A percentile compares a stretch with the other conserved stretches of the same genome.
Conservation (phyloP, 2,329 filamentous ascomycete species). For the Trichophaea hybrida region DNA sequence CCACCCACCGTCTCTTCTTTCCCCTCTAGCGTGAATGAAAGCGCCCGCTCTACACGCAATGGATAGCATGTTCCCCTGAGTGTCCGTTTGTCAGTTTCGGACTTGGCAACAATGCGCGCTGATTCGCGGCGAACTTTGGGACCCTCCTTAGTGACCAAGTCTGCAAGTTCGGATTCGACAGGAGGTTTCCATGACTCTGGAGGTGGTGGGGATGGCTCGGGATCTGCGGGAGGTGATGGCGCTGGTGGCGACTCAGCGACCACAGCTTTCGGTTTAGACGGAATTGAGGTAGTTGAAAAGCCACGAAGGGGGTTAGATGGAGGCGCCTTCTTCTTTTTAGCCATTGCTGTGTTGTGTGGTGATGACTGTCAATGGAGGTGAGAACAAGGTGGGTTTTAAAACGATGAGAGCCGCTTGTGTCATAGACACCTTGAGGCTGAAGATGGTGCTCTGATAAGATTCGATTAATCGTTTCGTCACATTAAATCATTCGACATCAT, state of each 20-base stretch:
- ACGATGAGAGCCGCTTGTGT: not conserved
- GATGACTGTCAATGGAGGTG: not conserved
- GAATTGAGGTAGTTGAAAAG: conserved; percentile 84
- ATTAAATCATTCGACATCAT: not conserved
- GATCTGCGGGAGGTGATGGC: conserved; percentile 37
- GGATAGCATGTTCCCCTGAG: conserved; percentile 15
- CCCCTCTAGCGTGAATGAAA: conserved; percentile 6
- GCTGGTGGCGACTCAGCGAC: not conserved
- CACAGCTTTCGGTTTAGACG: conserved; percentile 53
- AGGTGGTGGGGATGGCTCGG: not conserved
- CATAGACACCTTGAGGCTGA: not conserved
- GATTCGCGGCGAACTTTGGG: conserved; percentile 67
- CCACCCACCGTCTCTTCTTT: conserved; percentile 15
- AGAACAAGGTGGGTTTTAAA: not conserved
- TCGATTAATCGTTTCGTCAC: not conserved
- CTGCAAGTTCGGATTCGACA: conserved; percentile 78
- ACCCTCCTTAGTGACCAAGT: conserved; percentile 71
- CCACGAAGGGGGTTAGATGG: conserved; percentile 75
- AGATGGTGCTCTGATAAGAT: not conserved
- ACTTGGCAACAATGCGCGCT: conserved; percentile 56
- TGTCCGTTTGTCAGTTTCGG: conserved; percentile 54
- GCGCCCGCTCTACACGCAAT: conserved; percentile 36
- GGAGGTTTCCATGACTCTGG: not conserved
- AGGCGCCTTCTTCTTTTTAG: conserved; percentile 85
- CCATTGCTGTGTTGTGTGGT: conserved; percentile 26